Conservation (phyloP, 2,329 filamentous ascomycete genomes). For the Pseudogymnoascus sp. region DNA sequence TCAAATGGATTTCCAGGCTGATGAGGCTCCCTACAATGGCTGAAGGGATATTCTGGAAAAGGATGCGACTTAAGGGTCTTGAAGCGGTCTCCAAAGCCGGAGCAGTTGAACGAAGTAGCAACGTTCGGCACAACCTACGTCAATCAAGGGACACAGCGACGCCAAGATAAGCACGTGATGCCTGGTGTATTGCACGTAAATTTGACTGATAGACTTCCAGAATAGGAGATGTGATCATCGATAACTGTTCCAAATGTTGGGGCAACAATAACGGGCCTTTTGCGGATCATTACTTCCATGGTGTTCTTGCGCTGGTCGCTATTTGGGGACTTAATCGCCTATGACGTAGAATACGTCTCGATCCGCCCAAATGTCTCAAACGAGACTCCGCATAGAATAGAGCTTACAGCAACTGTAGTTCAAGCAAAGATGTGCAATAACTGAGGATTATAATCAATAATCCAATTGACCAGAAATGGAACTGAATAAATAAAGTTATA, state of each 20-base stretch:
- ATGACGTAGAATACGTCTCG: not conserved
- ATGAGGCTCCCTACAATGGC: not conserved
- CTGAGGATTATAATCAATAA: not conserved
- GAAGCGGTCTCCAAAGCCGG: not conserved
- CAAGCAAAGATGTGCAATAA: not conserved
- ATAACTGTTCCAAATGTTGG: not conserved
- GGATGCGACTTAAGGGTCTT: not conserved
- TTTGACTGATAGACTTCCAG: not conserved
- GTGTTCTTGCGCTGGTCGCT: not conserved
- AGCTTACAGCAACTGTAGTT: not conserved
- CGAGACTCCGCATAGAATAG: not conserved
- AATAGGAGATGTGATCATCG: slow-evolving; percentile 3
- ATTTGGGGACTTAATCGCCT: not conserved
- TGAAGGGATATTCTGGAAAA: not conserved
- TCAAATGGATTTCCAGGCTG: not conserved
- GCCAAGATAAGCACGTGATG: not conserved
- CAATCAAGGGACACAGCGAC: not conserved
- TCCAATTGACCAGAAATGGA: not conserved
- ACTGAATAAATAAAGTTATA: not conserved
- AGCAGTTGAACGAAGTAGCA: not conserved
- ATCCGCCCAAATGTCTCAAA: not conserved
- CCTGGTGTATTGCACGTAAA: not conserved
- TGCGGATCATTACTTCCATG: not conserved
- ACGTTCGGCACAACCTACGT: not conserved
- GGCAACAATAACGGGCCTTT: not conserved